Evolutionary conservation across 345 rosid genomes (phyloP).

Genomic region (Populus pruinosa): DNA sequence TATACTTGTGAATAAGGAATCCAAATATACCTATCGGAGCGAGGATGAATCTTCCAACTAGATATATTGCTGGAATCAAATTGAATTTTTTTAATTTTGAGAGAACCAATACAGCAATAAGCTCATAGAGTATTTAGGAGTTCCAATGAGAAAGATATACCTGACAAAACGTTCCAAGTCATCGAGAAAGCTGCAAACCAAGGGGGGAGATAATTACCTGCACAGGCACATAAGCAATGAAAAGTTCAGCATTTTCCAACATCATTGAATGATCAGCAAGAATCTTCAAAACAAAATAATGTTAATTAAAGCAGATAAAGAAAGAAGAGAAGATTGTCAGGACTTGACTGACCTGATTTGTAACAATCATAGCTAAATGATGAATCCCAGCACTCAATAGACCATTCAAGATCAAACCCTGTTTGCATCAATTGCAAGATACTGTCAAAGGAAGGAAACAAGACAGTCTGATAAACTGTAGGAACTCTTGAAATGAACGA

Average conservation of each 20-base stretch:
- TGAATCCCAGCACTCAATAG: slow-evolving; percentile 35
- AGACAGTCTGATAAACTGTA: slow-evolving; percentile 9
- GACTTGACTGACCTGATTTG: slow-evolving; percentile 7
- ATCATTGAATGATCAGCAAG: not conserved
- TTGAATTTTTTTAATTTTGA: not conserved
- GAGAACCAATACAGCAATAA: not conserved
- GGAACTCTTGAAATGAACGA: slow-evolving; percentile 27
- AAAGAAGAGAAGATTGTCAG: not conserved
- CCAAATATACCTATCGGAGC: slow-evolving; percentile 26
- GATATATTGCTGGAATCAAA: slow-evolving; percentile 17
- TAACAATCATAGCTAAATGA: slow-evolving; percentile 18
- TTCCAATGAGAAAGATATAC: slow-evolving; percentile 8
- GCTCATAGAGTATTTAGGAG: not conserved
- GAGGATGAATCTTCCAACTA: slow-evolving; percentile 26
- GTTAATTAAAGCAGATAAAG: not conserved
- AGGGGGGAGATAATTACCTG: slow-evolving; percentile 2
- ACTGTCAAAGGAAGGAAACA: slow-evolving; percentile 26
- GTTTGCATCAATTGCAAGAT: slow-evolving; percentile 23
- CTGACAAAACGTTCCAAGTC: slow-evolving; percentile 10
- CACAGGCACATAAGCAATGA: not conserved
- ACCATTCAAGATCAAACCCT: slow-evolving; percentile 47
- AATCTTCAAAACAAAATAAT: not conserved
- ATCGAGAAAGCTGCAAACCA: not conserved
- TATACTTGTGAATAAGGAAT: slow-evolving; percentile 24
- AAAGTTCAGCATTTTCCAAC: not conserved